Base-by-base conservation (phyloP, 139 green algal species). In the Haematococcus sp. region DNA sequence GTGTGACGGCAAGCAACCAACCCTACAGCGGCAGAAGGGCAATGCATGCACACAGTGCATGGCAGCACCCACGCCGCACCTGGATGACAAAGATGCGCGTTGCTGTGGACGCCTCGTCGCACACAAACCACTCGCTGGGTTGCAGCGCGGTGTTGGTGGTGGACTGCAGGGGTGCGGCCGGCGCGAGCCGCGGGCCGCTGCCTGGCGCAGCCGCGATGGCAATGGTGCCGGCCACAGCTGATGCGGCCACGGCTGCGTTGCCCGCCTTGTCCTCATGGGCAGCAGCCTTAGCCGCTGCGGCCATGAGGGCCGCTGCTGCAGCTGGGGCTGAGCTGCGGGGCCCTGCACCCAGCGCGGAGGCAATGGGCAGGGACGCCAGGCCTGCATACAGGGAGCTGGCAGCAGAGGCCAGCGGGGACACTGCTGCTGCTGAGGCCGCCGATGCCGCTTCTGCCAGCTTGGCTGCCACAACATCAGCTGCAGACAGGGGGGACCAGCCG, bases 51-150 rank as follows among this genome's bases (percentile, higher is more conserved):
- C n/a, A 34, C n/a, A 19, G 11, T 19, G n/a, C 28, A 20, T 32
- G 22, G 28, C 54, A 16, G 22, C 4, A 9, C 27, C 54, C 4
- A 15, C 9, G 22, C 27, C 54, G 25, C 58, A 93, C 94, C 86
- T 98, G 92, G 63, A 93, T 91, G 63, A 88, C 74, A 69, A 97
- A 94, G 74, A 88, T 87, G 40, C 92, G 88, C 1, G 82, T 90
- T 56, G 84, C 51, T 1, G 64, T 77, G 0, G 76, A 68, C 4
- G 76, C 19, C 65, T 95, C 86, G 69, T 98, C 94, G n/a, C 75
- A 86, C 28, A 97, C 90, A 79, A 91, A 97, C 92, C 91, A 97
- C 76, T 92, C 83, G 1, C 70, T 83, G 23, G 90, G 88, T 69
- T 81, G 90, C 19, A 71, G 30, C 51, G 25, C 23, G 25, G 40